phyloP scores from a whole-genome alignment of 2,329 filamentous ascomycete species.

The Stagonosporopsis chrysanthemi region DNA sequence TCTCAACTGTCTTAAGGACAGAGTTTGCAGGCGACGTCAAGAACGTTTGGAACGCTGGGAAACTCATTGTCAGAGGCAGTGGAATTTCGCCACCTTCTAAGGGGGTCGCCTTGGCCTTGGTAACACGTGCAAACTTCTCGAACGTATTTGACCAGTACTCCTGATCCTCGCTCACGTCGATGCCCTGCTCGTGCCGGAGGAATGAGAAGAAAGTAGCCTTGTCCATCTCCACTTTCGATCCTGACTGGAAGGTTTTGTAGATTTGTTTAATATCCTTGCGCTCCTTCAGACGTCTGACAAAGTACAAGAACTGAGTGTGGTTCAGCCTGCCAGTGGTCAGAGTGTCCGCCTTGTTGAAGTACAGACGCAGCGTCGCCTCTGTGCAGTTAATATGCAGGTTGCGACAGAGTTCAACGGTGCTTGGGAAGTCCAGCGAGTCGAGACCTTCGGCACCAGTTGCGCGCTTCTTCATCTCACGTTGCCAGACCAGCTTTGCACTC shows the following conservation, averaged over 20 bases:
- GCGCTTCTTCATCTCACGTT: slow-evolving; percentile 78
- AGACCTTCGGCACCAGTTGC: slow-evolving; percentile 62
- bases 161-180: slow-evolving; percentile 74
- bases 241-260: slow-evolving; percentile 66
- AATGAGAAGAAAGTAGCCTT: slow-evolving; percentile 78
- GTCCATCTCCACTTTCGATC: slow-evolving; percentile 69
- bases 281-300: slow-evolving; percentile 83
- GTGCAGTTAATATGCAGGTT: slow-evolving; percentile 92
- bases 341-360: slow-evolving; percentile 77
- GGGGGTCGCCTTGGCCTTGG: slow-evolving; percentile 53
- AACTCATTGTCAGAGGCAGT: slow-evolving; percentile 71
- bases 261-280: slow-evolving; percentile 81
- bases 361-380: slow-evolving; percentile 72
- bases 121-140: slow-evolving; percentile 64
- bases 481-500: slow-evolving; percentile 85
- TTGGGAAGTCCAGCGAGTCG: slow-evolving; percentile 77
- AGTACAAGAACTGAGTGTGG: slow-evolving; percentile 82
- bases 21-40: slow-evolving; percentile 64
- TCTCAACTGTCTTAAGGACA: slow-evolving; percentile 67
- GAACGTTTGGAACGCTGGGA: slow-evolving; percentile 74
- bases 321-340: slow-evolving; percentile 71
- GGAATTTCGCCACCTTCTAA: slow-evolving; percentile 41
- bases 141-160: slow-evolving; percentile 77
- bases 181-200: slow-evolving; percentile 74
- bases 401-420: slow-evolving; percentile 83